Evolutionary conservation across 2,329 filamentous ascomycete genomes (phyloP).

Genomic region (Purpureocillium lavendulum): DNA sequence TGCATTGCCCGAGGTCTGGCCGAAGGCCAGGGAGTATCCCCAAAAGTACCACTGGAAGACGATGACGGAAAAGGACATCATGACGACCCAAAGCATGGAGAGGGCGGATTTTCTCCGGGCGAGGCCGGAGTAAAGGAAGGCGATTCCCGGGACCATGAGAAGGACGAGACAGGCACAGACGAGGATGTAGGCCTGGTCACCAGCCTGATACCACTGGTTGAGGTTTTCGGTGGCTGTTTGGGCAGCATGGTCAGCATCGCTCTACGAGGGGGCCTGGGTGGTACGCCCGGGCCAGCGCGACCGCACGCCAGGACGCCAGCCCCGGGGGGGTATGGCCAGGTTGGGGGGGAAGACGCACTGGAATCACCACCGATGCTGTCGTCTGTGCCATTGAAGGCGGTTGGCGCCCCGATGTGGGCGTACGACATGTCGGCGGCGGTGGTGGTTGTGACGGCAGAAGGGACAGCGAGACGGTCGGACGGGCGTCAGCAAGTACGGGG

Average conservation of each 20-base stretch:
- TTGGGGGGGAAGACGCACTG: constrained; percentile 41
- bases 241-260: neutral
- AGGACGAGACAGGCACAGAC: constrained; percentile 86
- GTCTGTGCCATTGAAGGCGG: constrained; percentile 57
- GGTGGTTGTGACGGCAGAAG: constrained; percentile 3
- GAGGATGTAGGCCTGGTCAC: constrained; percentile 92
- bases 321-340: no score
- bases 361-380: constrained; percentile 65
- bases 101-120: constrained; percentile 96
- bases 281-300: no score
- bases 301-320: no score
- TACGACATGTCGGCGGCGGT: constrained; percentile 42
- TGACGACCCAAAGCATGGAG: constrained; percentile 94
- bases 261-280: no score
- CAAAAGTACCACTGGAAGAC: constrained; percentile 99
- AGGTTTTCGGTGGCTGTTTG: constrained; percentile 68
- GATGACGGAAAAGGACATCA: constrained; percentile 86
- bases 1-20: constrained; percentile 68
- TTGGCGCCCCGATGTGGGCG: constrained; percentile 48
- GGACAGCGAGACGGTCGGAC: no score
- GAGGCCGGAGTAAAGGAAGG: constrained; percentile 94
- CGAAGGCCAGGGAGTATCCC: constrained; percentile 95
- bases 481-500: no score
- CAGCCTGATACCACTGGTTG: constrained; percentile 90
- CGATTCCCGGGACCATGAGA: constrained; percentile 93